Conservation (phyloP, 2,329 filamentous ascomycete genomes). For the Aspergillus tamarii region DNA sequence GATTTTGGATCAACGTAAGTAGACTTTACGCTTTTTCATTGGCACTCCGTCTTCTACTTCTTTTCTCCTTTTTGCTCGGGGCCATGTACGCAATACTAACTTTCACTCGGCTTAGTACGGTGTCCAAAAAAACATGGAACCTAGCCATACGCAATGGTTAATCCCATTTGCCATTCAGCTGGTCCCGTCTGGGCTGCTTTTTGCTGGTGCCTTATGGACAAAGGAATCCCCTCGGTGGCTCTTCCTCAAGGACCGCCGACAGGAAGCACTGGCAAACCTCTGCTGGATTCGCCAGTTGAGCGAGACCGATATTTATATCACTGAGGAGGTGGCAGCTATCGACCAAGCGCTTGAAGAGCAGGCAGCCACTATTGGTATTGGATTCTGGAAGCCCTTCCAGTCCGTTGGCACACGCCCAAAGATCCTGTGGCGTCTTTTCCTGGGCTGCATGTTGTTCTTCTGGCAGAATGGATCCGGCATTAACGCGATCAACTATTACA, state of each 20-base stretch:
- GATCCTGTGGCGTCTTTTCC: slow-evolving; percentile 72
- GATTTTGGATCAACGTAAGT: slow-evolving; percentile 50
- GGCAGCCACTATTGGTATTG: slow-evolving; percentile 63
- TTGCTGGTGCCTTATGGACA: slow-evolving; percentile 62
- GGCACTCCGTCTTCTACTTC: neutral
- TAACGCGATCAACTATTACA: slow-evolving; percentile 81
- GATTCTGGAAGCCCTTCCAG: slow-evolving; percentile 74
- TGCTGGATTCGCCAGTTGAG: slow-evolving; percentile 47
- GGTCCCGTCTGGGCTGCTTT: slow-evolving; percentile 38
- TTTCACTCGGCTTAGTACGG: slow-evolving; percentile 48
- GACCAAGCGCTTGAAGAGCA: slow-evolving; percentile 70
- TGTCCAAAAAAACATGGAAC: slow-evolving; percentile 41
- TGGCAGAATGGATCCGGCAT: slow-evolving; percentile 79
- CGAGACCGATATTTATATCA: slow-evolving; percentile 60
- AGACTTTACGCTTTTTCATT: slow-evolving; percentile 2
- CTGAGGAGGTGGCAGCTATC: slow-evolving; percentile 72
- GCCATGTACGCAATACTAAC: slow-evolving; percentile 16
- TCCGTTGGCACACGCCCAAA: slow-evolving; percentile 56
- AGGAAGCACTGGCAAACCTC: slow-evolving; percentile 63
- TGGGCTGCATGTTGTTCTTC: slow-evolving; percentile 75
- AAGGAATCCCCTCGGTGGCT: slow-evolving; percentile 69
- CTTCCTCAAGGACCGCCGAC: slow-evolving; percentile 67
- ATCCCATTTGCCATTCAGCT: slow-evolving; percentile 40
- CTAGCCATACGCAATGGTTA: slow-evolving; percentile 35
- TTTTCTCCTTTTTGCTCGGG: too few relatives aligned